Percentiles rank a stretch among this genome's conserved stretches.
phyloP scores from a whole-genome alignment of 805 yeast genomes.

The Suhomyces vadensis region DNA sequence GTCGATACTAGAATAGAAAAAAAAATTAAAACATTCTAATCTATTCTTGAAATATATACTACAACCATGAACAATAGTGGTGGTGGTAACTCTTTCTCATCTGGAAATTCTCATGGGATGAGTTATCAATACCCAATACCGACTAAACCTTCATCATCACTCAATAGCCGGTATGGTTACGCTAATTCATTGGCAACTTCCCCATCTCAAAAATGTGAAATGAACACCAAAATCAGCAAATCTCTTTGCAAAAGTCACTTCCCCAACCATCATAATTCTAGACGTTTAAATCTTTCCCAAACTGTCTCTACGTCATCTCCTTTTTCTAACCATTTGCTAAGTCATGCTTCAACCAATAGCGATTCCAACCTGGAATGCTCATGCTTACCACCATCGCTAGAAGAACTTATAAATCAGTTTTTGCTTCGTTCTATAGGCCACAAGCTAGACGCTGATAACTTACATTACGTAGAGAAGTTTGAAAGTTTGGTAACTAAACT shows the following conservation, averaged over 20 bases:
- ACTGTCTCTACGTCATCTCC: neutral
- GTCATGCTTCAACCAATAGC: neutral
- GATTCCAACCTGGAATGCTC: neutral
- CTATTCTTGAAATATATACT: neutral
- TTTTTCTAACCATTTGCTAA: neutral
- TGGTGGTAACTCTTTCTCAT: neutral
- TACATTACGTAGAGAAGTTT: constrained; percentile 28
- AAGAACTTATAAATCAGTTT: constrained; percentile 35
- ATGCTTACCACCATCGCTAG: constrained; percentile 17
- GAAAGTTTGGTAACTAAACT: constrained; percentile 32
- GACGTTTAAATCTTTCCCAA: neutral
- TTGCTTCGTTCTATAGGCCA: constrained; percentile 26
- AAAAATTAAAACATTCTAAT: neutral
- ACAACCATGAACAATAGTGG: neutral
- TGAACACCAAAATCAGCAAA: neutral
- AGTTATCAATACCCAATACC: constrained; percentile 12
- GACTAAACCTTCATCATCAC: constrained; percentile 9
- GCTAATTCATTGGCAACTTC: neutral
- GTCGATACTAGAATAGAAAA: neutral
- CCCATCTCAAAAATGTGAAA: neutral
- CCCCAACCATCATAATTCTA: neutral
- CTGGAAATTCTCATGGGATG: neutral
- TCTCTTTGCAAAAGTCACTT: neutral
- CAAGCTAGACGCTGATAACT: constrained; percentile 15
- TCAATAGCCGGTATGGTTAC: constrained; percentile 10